Base-by-base conservation (phyloP, 768 basidiomycete genomes). In the Amanita pseudoporphyria region DNA sequence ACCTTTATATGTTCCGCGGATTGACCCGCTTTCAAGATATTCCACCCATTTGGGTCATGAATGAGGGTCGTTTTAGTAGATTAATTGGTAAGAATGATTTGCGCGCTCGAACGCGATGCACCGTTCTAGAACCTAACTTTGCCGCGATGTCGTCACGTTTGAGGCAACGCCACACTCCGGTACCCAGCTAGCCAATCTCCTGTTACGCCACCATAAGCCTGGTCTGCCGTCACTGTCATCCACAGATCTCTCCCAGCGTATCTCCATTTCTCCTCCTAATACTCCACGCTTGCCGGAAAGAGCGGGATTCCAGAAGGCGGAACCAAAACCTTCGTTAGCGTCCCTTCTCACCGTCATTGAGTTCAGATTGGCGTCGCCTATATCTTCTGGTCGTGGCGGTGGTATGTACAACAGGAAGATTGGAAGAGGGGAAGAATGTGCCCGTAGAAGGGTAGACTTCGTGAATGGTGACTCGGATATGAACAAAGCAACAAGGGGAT, bases 381-480 rank as follows among this genome's bases (percentile, higher is more conserved):
- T 2, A 6, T 12, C 32, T 12, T 18, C 13, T 28, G 19, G 12
- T 30, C 33, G 13, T n/a, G 54, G 19, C 0, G 73, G 72, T 1
- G 91, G 90, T 2, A 96, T 64, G 54, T 94, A 82, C 2, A 95
- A 60, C 10, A 96, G 73, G 49, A 90, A 73, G 50, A 94, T 76
- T 0, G 93, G 93, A 10, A 91, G 73, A 0, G 77, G 71, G 1
- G 88, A 92, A 9, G 82, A 79, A 53, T 81, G 75, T 1, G 84
- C 88, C 9, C 81, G 80, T 1, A 83, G 68, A 49, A 87, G 60
- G 0, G 90, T 78, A 0, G 78, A 66, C 46, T 74, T 78, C 1
- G 90, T 88, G 64, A 92, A 96, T 1, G 78, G 70, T 14, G 87
- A 90, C 59, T 87, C 76, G 1, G 90, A 94, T 32, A 92, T 68